phyloP scores from a whole-genome alignment of 352 stramenopile genomes.

The Phytophthora idaei region DNA sequence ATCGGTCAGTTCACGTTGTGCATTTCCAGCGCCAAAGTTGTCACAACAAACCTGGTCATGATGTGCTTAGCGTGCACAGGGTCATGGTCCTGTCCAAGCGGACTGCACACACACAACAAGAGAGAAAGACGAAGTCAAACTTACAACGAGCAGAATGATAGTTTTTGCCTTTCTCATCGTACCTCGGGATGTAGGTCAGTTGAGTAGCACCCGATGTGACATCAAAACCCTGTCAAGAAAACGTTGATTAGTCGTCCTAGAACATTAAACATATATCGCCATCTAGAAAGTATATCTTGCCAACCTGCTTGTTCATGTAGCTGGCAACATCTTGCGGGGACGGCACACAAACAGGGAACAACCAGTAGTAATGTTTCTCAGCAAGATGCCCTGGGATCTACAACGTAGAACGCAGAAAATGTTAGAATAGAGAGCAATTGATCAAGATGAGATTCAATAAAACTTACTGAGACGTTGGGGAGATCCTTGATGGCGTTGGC shows the following conservation, averaged over 20 bases:
- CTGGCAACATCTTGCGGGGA: slow-evolving; percentile 54
- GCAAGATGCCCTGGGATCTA: slow-evolving; percentile 68
- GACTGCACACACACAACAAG: slow-evolving; percentile 27
- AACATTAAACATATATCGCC: too few species aligned
- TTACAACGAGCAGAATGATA: not conserved
- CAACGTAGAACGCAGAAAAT: not conserved
- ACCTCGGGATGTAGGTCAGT: slow-evolving; percentile 73
- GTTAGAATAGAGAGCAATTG: not conserved
- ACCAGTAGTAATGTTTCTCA: slow-evolving; percentile 80
- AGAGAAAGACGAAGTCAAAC: not conserved
- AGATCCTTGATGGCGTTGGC: slow-evolving; percentile 55
- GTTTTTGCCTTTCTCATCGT: not conserved
- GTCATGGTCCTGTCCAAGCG: slow-evolving; percentile 54
- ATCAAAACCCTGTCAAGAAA: slow-evolving; percentile 65
- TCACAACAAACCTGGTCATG: slow-evolving; percentile 64
- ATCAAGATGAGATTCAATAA: not conserved
- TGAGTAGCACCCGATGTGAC: slow-evolving; percentile 81
- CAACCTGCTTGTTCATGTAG: slow-evolving; percentile 79
- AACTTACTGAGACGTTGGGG: slow-evolving; percentile 57
- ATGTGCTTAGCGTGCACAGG: slow-evolving; percentile 69
- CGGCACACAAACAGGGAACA: slow-evolving; percentile 78
- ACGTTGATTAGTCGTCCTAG: not conserved
- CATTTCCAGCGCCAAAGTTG: slow-evolving; percentile 5
- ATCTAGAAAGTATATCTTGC: not conserved
- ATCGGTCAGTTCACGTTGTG: slow-evolving; percentile 3